These are phyloP conservation scores for Amorphotheca resinae DNA, from an alignment of 495 filamentous ascomycete genomes.

Conservation along the genomic window DNA sequence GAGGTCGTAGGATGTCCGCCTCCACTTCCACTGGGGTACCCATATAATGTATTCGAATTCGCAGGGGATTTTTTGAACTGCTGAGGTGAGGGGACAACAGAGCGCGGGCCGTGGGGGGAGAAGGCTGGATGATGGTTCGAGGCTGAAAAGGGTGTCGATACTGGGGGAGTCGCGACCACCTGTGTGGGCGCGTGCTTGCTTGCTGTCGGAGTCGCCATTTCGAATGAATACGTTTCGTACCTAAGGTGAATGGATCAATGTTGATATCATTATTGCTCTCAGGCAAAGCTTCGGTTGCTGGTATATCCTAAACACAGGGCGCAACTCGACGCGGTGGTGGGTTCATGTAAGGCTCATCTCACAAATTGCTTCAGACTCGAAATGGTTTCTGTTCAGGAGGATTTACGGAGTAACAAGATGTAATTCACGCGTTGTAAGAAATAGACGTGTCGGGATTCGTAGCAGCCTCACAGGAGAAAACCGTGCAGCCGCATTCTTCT, in stretches of 20 bases:
- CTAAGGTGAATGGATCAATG: neutral
- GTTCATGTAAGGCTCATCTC: neutral
- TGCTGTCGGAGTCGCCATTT: constrained; percentile 40
- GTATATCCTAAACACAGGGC: neutral
- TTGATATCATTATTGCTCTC: neutral
- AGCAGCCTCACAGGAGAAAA: too few relatives aligned
- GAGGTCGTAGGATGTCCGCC: constrained; percentile 22
- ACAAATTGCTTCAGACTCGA: neutral
- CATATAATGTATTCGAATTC: constrained; percentile 26
- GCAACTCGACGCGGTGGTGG: neutral
- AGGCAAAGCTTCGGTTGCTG: neutral
- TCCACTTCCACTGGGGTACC: constrained; percentile 14
- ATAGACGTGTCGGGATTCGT: too few relatives aligned
- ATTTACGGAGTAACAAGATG: too few relatives aligned
- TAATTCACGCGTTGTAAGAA: too few relatives aligned
- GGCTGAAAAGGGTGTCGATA: constrained; percentile 42
- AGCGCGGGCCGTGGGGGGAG: constrained; percentile 33
- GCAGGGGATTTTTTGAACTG: constrained; percentile 41
- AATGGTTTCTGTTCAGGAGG: neutral
- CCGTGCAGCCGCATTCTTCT: too few relatives aligned
- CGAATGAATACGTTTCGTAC: neutral
- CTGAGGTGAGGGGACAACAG: constrained; percentile 35
- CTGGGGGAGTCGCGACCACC: constrained; percentile 39
- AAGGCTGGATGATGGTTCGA: constrained; percentile 31
- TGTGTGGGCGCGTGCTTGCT: constrained; percentile 25